Base-by-base conservation (phyloP, 352 stramenopile species). In the Thraustochytrium sp. region DNA sequence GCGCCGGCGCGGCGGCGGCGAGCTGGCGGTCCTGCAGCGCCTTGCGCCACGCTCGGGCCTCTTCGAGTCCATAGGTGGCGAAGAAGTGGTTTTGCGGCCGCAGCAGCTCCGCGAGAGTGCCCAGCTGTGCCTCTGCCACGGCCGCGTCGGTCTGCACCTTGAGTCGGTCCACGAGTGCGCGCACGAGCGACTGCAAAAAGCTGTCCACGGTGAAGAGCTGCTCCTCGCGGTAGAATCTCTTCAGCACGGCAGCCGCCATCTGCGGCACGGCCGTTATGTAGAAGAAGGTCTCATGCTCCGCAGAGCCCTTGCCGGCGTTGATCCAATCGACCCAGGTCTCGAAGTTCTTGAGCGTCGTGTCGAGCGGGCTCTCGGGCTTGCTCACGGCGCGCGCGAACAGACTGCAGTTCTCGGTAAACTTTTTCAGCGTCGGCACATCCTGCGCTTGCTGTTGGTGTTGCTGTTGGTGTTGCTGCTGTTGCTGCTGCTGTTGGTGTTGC, bases 371-470 rank as follows among this genome's bases (percentile, higher is more conserved):
- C 21, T 76, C 51, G 5, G 51, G 53, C 13, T 65, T 82, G 40
- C 34, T 51, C 36, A 82, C 26, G 4, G 78, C 74, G 18, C 23
- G n/a, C 36, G 78, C 74, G 34, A 68, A 82, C 4, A 82, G 74
- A 9, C 31, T 82, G 74, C 74, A 82, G 53, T 82, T 82, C 11
- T 53, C 36, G 5, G 54, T 21, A 31, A 82, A 82, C 40, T 82
- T 54, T 3, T 51, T 44, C 36, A 82, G 36, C 16, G 74, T 42
- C 21, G 51, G 18, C 21, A 38, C 61, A 5, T 36, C 11, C n/a
- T 56, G 16, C 5, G 46, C 53, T 3, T 5, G 5, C 36, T 34
- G 5, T 5, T 73, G 8, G 23, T 9, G 21, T 26, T 21, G 5
- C 51, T 61, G n/a, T n/a, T n/a, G n/a, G n/a, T n/a, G n/a, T n/a